phyloP scores from a whole-genome alignment of 2,329 filamentous ascomycete species.

The Dactylella cylindrospora region DNA sequence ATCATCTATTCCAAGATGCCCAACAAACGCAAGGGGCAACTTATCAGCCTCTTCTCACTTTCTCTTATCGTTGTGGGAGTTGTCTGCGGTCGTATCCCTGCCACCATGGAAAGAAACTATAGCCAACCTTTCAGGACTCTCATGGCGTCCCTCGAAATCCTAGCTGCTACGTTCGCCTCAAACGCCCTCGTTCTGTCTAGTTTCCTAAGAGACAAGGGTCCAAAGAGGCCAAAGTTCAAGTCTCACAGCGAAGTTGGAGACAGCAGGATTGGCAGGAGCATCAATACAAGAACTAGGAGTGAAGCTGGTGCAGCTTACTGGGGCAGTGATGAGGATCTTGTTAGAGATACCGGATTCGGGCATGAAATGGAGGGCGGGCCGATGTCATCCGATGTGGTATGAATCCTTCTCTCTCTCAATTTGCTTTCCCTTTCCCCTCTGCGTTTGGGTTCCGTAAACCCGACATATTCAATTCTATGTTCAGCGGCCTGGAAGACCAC shows the following conservation, averaged over 20 bases:
- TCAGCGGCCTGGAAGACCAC: too few relatives aligned
- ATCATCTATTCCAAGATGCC: slow-evolving; percentile 77
- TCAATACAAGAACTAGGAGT: slow-evolving; percentile 29
- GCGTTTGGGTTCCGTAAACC: too few relatives aligned
- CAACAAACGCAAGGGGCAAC: slow-evolving; percentile 73
- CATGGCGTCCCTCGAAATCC: slow-evolving; percentile 82
- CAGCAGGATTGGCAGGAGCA: slow-evolving; percentile 54
- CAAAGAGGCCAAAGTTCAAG: slow-evolving; percentile 78
- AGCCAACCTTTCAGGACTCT: slow-evolving; percentile 85
- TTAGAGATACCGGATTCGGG: slow-evolving; percentile 68
- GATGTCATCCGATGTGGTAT: too few relatives aligned
- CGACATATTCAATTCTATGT: too few relatives aligned
- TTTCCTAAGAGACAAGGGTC: slow-evolving; percentile 83
- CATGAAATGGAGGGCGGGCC: slow-evolving; percentile 34
- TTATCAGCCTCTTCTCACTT: slow-evolving; percentile 78
- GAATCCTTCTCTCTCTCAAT: too few relatives aligned
- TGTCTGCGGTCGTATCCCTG: slow-evolving; percentile 77
- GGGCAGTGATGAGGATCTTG: slow-evolving; percentile 90
- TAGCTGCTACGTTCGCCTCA: slow-evolving; percentile 82
- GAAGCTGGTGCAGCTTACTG: slow-evolving; percentile 58
- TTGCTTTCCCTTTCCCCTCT: too few relatives aligned
- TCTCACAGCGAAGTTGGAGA: slow-evolving; percentile 61
- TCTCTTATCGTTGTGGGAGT: slow-evolving; percentile 78
- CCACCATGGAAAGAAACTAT: slow-evolving; percentile 70
- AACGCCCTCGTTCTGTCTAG: slow-evolving; percentile 89